phyloP scores from a whole-genome alignment of 768 basidiomycete species.

The Leccinum variicolor region DNA sequence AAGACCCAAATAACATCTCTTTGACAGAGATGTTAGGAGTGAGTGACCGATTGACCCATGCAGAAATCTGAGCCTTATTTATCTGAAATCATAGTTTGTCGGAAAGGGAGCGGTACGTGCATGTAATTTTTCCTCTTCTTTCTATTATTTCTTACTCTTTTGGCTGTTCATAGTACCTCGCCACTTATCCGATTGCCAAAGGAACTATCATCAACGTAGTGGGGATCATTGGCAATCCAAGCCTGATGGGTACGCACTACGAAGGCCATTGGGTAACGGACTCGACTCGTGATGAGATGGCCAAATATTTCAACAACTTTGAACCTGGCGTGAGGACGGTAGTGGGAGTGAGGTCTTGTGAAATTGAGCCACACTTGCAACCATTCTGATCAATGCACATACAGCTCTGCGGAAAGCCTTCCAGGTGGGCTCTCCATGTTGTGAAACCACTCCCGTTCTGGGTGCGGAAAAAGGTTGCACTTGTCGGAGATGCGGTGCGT shows the following conservation, averaged over 20 bases:
- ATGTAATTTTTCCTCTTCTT: background rate
- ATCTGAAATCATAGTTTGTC: constrained; percentile 4
- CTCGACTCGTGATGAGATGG: constrained; percentile 31
- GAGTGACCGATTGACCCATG: constrained; percentile 3
- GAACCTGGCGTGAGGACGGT: constrained; percentile 35
- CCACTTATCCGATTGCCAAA: constrained; percentile 38
- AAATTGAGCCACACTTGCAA: background rate
- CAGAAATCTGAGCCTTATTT: constrained; percentile 6
- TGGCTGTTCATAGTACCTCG: constrained; percentile 31
- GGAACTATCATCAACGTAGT: constrained; percentile 36
- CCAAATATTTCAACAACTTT: constrained; percentile 30
- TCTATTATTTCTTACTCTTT: background rate
- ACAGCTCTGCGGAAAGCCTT: constrained; percentile 35
- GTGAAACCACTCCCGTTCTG: constrained; percentile 40
- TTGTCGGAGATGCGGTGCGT: constrained; percentile 46
- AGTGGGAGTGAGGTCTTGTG: constrained; percentile 22
- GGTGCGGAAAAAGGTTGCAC: constrained; percentile 37
- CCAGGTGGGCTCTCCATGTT: constrained; percentile 44
- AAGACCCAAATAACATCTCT: constrained; percentile 21
- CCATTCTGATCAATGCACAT: background rate
- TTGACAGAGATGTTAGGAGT: constrained; percentile 21
- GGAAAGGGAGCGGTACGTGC: constrained; percentile 9
- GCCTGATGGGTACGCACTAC: constrained; percentile 28
- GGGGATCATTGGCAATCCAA: constrained; percentile 29
- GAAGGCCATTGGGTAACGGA: constrained; percentile 32